A percentile compares a stretch with the other conserved stretches of the same genome.
Conservation (phyloP, 2,329 filamentous ascomycete species). For the Passalora sequoiae region DNA sequence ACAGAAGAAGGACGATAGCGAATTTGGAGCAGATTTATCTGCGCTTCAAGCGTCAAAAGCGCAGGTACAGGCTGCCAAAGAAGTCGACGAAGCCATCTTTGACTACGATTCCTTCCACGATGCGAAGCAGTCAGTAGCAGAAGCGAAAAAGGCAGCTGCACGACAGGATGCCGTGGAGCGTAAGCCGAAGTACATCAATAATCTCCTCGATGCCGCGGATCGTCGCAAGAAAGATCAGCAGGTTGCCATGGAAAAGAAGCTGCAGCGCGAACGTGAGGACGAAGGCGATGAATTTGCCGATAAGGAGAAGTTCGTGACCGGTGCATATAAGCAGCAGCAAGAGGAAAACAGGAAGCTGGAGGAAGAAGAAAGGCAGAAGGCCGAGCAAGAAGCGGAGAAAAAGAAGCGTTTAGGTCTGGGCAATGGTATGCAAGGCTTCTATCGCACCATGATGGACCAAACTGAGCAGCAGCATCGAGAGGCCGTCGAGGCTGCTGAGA, state of each 20-base stretch:
- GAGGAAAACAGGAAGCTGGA: constrained; percentile 67
- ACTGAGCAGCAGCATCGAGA: constrained; percentile 66
- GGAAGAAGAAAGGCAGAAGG: constrained; percentile 62
- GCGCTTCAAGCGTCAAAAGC: constrained; percentile 52
- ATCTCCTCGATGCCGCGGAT: constrained; percentile 66
- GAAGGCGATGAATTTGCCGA: constrained; percentile 77
- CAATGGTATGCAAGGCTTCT: constrained; percentile 65
- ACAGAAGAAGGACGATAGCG: constrained; percentile 39
- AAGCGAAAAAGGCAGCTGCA: constrained; percentile 53
- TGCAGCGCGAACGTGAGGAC: constrained; percentile 69
- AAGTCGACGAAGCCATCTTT: constrained; percentile 69
- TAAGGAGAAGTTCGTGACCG: constrained; percentile 82
- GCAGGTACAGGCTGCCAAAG: constrained; percentile 59
- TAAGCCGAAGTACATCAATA: constrained; percentile 74
- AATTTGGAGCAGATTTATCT: constrained; percentile 56
- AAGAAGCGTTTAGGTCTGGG: constrained; percentile 56
- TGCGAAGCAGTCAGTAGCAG: constrained; percentile 56
- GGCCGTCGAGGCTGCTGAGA: constrained; percentile 60
- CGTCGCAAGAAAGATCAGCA: constrained; percentile 71
- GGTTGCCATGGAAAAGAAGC: constrained; percentile 73
- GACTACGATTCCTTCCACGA: constrained; percentile 83
- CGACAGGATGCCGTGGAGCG: constrained; percentile 53
- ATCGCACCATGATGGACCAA: constrained; percentile 66
- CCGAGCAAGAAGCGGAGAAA: constrained; percentile 61
- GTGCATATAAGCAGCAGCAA: constrained; percentile 75